Evolutionary conservation across 352 stramenopile genomes (phyloP), one percentile per base, ranked within the genome.

Genomic region (Globisporangium abappressorium): DNA sequence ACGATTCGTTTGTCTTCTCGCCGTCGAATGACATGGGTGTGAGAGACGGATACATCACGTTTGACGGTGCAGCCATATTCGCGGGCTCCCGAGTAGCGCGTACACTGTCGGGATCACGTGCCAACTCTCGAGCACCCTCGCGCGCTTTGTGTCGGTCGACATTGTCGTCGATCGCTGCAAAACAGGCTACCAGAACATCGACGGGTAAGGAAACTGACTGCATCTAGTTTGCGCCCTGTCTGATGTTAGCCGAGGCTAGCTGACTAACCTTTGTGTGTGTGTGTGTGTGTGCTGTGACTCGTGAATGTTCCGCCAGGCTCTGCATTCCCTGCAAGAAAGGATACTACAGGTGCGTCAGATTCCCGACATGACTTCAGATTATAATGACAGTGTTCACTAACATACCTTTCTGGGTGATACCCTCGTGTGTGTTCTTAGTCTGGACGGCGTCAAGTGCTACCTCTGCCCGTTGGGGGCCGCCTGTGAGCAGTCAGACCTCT

Each of bases 401-500:
- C 41, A n/a, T 49, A 49, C 15, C 15, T 18, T 20, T 6, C 38
- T 47, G 36, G 11, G 14, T 41, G 36, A 15, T 41, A 18, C 38
- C 14, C n/a, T 18, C 15, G 11, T 28, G 38, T 24, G 8, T 30
- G 0, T 68, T 15, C 18, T 9, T 71, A 92, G 85, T 72, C 62
- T 93, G 63, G 82, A 93, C 28, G 85, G 85, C 15, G 63, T 78
- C 24, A 81, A 71, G 26, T 93, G 85, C 33, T 87, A 91, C 63
- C 53, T 79, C 15, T 93, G 85, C 70, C 85, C 85, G 8, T 38
- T 77, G 5, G 85, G 85, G 1, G 82, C 77, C 0, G 73, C 59
- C 18, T 93, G 85, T 7, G 79, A 89, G 20, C 55, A 75, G 55
- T 67, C 64, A 8, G 80, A 85, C 53, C 43, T 56, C 4, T 75